Conservation (phyloP, 148 eudicot genomes). For the Nepenthes gracilis region DNA sequence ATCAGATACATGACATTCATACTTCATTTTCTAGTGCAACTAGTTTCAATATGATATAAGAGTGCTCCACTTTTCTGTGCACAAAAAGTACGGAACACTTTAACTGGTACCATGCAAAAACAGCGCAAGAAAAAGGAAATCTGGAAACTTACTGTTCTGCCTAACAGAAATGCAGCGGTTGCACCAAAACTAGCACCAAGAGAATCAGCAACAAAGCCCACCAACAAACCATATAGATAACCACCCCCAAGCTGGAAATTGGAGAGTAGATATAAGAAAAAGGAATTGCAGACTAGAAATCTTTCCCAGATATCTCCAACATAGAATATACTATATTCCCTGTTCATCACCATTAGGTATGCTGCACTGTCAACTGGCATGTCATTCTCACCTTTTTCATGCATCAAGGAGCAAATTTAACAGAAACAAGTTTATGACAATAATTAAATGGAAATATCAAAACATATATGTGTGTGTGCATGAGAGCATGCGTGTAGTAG, state of each 20-base stretch:
- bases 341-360: neutral
- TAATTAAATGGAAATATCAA: too few species aligned
- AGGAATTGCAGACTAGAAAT: neutral
- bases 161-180: conserved; percentile 76
- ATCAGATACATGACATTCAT: neutral
- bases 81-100: neutral
- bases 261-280: neutral
- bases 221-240: conserved; percentile 86
- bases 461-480: too few species aligned
- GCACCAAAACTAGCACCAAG: conserved; percentile 89
- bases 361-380: too few species aligned
- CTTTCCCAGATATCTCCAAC: neutral
- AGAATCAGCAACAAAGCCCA: conserved; percentile 91
- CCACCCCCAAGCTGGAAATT: conserved; percentile 84
- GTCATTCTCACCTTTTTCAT: too few species aligned
- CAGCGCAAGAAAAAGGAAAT: neutral
- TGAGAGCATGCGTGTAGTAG: too few species aligned
- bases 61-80: neutral
- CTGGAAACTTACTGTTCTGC: conserved; percentile 70
- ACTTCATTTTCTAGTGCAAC: neutral
- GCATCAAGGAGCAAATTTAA: too few species aligned
- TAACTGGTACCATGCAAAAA: neutral
- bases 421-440: too few species aligned
- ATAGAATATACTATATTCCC: too few species aligned
- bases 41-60: neutral